Conservation (phyloP, 2,329 filamentous ascomycete genomes). For the Rhinocladiella mackenziei region DNA sequence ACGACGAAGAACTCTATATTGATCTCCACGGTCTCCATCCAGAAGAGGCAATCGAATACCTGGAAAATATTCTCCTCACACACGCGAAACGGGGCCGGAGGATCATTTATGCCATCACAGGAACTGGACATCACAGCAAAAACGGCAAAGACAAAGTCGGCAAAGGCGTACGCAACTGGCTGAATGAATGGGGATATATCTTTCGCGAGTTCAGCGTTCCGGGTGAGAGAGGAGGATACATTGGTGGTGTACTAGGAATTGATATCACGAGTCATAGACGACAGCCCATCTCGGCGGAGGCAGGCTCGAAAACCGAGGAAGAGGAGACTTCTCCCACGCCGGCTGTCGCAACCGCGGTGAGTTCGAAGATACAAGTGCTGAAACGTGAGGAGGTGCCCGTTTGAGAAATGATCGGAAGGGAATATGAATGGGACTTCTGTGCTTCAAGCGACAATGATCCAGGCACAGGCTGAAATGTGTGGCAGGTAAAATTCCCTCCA, state of each 20-base stretch:
- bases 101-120: slow-evolving; percentile 91
- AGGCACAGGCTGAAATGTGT: too few relatives aligned
- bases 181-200: slow-evolving; percentile 93
- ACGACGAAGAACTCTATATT: slow-evolving; percentile 75
- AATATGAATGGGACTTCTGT: too few relatives aligned
- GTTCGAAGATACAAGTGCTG: slow-evolving; percentile 44
- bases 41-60: slow-evolving; percentile 91
- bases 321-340: slow-evolving; percentile 29
- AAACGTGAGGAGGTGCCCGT: slow-evolving; percentile 41
- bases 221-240: slow-evolving; percentile 79
- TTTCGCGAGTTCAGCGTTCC: slow-evolving; percentile 96
- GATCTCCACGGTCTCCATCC: slow-evolving; percentile 98
- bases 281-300: slow-evolving; percentile 34
- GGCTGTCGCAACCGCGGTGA: slow-evolving; percentile 30
- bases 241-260: slow-evolving; percentile 62
- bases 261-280: slow-evolving; percentile 58
- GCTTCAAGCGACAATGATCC: too few relatives aligned
- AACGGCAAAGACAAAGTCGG: slow-evolving; percentile 99
- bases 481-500: too few relatives aligned
- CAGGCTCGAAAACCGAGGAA: slow-evolving; percentile 31
- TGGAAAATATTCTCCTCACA: slow-evolving; percentile 81
- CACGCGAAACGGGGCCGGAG: slow-evolving; percentile 65
- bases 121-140: slow-evolving; percentile 95
- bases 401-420: too few relatives aligned
- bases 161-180: slow-evolving; percentile 82